Percentiles rank a stretch among this genome's conserved stretches.
Conservation (phyloP, 2,329 filamentous ascomycete species). For the Talaromyces rugulosus region DNA sequence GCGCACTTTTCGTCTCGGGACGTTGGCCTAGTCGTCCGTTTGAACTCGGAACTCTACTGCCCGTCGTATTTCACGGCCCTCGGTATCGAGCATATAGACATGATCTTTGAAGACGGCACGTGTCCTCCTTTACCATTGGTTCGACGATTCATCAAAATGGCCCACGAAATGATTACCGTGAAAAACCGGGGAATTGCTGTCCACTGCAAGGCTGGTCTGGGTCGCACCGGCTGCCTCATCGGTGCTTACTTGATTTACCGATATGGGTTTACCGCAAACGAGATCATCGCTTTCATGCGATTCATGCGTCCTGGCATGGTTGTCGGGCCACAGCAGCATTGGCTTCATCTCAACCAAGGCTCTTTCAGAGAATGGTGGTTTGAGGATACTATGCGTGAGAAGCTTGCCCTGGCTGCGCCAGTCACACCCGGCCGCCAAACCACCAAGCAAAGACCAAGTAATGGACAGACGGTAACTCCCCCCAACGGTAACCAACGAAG, state of each 20-base stretch:
- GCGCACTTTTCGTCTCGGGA: conserved; percentile 82
- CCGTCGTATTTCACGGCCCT: conserved; percentile 95
- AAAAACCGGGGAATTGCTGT: conserved; percentile 93
- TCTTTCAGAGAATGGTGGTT: conserved; percentile 98
- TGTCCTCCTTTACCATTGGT: conserved; percentile 88
- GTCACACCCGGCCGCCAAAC: conserved; percentile 51
- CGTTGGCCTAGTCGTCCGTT: conserved; percentile 86
- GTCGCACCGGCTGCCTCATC: conserved; percentile 91
- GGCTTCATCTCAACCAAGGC: conserved; percentile 95
- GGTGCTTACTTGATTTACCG: conserved; percentile 97
- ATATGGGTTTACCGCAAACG: conserved; percentile 94
- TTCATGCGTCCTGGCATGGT: conserved; percentile 99
- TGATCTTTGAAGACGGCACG: conserved; percentile 99
- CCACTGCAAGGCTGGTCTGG: conserved; percentile 96
- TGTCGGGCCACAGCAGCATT: conserved; percentile 96
- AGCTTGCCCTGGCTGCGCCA: conserved; percentile 64
- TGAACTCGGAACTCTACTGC: conserved; percentile 95
- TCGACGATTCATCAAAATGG: conserved; percentile 87
- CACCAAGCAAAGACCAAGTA: conserved; percentile 60
- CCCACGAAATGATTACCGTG: conserved; percentile 88
- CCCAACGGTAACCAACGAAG: conserved; percentile 73
- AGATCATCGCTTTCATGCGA: conserved; percentile 96
- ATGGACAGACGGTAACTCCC: conserved; percentile 73
- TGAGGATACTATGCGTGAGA: conserved; percentile 73
- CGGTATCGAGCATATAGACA: conserved; percentile 92